Percentiles rank a stretch among this genome's conserved stretches.
These are phyloP conservation scores for Sporothrix pseudoabietina DNA, from an alignment of 2,329 filamentous ascomycete genomes.

Conservation along the genomic window DNA sequence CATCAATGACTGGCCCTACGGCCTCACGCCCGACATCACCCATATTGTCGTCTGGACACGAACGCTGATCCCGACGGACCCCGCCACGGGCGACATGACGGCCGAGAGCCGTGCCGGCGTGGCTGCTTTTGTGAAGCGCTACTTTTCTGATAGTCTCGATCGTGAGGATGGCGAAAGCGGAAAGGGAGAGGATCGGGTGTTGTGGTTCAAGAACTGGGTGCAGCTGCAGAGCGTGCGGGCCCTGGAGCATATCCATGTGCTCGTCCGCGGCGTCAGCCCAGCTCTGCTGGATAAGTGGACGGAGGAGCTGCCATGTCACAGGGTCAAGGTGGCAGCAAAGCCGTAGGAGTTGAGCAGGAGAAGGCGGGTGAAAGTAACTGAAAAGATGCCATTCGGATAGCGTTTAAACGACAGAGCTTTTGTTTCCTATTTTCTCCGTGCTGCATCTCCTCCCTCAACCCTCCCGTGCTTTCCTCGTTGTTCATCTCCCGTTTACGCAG, in stretches of 20 bases:
- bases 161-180: slow-evolving; percentile 34
- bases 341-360: too few relatives aligned
- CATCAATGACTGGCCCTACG: slow-evolving; percentile 94
- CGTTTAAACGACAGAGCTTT: background rate
- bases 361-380: background rate
- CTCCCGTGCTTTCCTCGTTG: background rate
- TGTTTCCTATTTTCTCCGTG: background rate
- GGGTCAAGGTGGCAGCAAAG: background rate
- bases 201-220: slow-evolving; percentile 97
- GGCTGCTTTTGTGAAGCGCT: slow-evolving; percentile 67
- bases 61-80: slow-evolving; percentile 73
- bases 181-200: slow-evolving; percentile 52
- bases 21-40: slow-evolving; percentile 64
- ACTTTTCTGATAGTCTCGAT: slow-evolving; percentile 64
- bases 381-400: background rate
- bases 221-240: slow-evolving; percentile 83
- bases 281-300: slow-evolving; percentile 59
- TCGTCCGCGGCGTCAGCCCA: slow-evolving; percentile 59
- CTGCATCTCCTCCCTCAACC: background rate
- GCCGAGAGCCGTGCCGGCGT: slow-evolving; percentile 64
- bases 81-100: slow-evolving; percentile 71
- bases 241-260: slow-evolving; percentile 86
- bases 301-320: slow-evolving; percentile 46
- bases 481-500: slow-evolving; percentile 45
- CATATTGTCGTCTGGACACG: slow-evolving; percentile 94